phyloP scores from a whole-genome alignment of 106 monocot genomes.

The Vanilla planifolia region DNA sequence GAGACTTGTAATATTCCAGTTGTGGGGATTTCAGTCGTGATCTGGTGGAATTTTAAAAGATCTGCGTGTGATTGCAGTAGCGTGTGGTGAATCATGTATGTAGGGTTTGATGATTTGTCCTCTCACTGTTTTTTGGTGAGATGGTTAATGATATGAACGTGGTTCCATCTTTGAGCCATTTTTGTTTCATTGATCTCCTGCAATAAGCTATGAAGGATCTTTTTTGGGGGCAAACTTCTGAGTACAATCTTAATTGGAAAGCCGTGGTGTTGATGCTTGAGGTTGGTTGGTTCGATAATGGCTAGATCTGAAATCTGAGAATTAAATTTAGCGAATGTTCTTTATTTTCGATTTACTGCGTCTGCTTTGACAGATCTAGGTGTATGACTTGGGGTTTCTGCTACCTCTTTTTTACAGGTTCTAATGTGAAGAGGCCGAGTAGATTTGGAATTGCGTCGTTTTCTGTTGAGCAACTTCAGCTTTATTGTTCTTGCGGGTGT shows the following conservation, averaged over 20 bases:
- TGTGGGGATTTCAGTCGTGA: background rate
- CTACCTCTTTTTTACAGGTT: background rate
- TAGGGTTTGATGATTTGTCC: background rate
- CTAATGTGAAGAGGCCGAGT: background rate
- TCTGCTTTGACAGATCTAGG: too few species aligned
- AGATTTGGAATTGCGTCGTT: background rate
- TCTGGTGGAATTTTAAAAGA: background rate
- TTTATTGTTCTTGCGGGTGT: background rate
- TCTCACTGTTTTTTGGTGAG: conserved; percentile 1
- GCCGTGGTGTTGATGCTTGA: background rate
- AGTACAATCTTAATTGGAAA: background rate
- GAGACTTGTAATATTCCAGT: conserved; percentile 1
- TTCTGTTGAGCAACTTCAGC: background rate
- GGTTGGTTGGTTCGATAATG: background rate
- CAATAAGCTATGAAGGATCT: too few species aligned
- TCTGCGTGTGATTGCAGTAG: background rate
- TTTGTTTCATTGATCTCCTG: background rate
- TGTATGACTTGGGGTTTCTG: too few species aligned
- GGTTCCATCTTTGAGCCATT: background rate
- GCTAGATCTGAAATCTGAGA: background rate
- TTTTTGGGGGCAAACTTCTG: background rate
- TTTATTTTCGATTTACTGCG: background rate
- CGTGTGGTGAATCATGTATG: background rate
- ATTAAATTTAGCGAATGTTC: background rate
- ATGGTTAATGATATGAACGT: conserved; percentile 1